Evolutionary conservation across 177 flowering plant species (phyloP).

Genomic region (Vitis hybrid): DNA sequence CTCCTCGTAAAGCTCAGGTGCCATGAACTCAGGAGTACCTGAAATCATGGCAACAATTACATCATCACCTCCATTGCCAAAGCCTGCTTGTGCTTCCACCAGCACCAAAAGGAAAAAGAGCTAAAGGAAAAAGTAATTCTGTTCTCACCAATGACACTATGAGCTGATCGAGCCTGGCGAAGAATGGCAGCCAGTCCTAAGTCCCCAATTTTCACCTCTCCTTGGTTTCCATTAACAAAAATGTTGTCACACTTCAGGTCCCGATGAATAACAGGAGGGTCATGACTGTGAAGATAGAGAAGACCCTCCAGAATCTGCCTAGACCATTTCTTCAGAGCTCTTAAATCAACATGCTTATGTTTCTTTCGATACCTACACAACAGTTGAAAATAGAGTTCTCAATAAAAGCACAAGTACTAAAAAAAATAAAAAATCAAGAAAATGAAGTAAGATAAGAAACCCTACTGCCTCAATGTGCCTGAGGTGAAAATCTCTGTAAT

Average conservation of each 20-base stretch:
- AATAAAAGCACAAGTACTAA: neutral
- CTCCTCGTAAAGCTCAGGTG: conserved; percentile 95
- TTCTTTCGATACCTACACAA: conserved; percentile 76
- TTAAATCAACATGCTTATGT: conserved; percentile 87
- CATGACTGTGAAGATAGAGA: conserved; percentile 83
- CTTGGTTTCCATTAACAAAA: conserved; percentile 88
- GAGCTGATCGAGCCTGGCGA: conserved; percentile 68
- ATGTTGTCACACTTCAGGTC: conserved; percentile 94
- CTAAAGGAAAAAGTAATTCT: neutral
- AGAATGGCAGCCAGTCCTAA: conserved; percentile 85
- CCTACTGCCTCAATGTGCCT: conserved; percentile 90
- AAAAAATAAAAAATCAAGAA: neutral
- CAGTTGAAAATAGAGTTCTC: neutral
- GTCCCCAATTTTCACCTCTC: conserved; percentile 87
- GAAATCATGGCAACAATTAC: conserved; percentile 6
- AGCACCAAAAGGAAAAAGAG: conserved; percentile 2
- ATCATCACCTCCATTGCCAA: neutral
- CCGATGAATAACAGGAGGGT: conserved; percentile 91
- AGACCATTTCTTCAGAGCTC: conserved; percentile 97
- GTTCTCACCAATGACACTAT: conserved; percentile 72
- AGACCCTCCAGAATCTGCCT: conserved; percentile 93
- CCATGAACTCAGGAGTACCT: conserved; percentile 99
- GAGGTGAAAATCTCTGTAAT: conserved; percentile 98
- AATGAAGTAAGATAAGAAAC: conserved; percentile 8
- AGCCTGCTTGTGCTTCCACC: neutral